Conservation (phyloP, 805 yeast genomes). For the Saturnispora halmiae region DNA sequence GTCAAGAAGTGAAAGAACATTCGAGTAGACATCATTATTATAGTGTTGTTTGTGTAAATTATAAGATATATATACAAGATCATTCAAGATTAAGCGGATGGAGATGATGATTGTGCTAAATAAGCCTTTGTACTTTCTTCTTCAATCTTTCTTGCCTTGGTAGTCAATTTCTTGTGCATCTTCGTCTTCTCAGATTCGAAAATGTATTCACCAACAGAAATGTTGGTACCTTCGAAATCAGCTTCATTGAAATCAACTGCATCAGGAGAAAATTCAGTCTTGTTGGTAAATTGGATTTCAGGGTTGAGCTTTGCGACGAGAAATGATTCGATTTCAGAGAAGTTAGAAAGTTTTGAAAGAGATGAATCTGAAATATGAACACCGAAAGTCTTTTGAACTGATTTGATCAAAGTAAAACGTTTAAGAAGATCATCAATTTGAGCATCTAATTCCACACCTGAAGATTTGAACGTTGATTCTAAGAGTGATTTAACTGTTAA, state of each 20-base stretch:
- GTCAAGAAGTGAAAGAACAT: background rate
- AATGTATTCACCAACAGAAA: conserved; percentile 45
- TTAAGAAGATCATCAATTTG: conserved; percentile 32
- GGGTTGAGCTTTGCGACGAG: conserved; percentile 32
- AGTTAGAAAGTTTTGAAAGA: conserved; percentile 34
- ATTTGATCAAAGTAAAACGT: conserved; percentile 43
- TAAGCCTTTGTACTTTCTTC: conserved; percentile 11
- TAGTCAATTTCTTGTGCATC: conserved; percentile 38
- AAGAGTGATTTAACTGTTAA: conserved; percentile 15
- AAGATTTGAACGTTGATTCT: conserved; percentile 11
- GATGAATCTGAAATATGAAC: conserved; percentile 45
- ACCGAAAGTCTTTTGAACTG: conserved; percentile 40
- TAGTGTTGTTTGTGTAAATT: background rate
- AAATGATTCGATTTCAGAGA: conserved; percentile 32
- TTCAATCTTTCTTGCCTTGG: conserved; percentile 25
- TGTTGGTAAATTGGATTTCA: conserved; percentile 30
- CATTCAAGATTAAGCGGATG: background rate
- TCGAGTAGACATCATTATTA: background rate
- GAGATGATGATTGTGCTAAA: background rate
- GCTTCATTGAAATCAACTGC: conserved; percentile 53
- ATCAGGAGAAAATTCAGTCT: conserved; percentile 59
- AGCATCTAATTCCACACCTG: background rate
- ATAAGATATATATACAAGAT: conserved; percentile 4
- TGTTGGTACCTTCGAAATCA: conserved; percentile 50
- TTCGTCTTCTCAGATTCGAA: conserved; percentile 37